Percentiles rank a stretch among this genome's conserved stretches.
phyloP scores from a whole-genome alignment of 306 rosid genomes.

The Lotus japonicus region DNA sequence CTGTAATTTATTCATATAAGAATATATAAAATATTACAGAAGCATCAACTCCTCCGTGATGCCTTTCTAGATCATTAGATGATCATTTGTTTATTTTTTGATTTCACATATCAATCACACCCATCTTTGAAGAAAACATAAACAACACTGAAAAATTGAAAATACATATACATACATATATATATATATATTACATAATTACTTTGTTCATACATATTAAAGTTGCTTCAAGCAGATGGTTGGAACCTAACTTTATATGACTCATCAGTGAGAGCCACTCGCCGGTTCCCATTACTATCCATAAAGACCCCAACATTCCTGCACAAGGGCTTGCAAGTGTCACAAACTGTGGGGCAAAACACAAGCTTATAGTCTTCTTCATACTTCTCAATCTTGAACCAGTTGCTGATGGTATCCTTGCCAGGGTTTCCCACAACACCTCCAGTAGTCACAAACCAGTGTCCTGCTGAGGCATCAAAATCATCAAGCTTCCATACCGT shows the following conservation, averaged over 20 bases:
- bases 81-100: neutral
- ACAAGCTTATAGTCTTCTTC: conserved; percentile 43
- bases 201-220: neutral
- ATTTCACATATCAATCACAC: neutral
- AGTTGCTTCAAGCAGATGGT: conserved; percentile 6
- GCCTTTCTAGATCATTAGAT: neutral
- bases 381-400: conserved; percentile 66
- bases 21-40: neutral
- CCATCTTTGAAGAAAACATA: neutral
- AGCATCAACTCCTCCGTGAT: neutral
- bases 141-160: neutral
- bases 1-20: no score
- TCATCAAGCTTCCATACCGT: conserved; percentile 47
- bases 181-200: no score
- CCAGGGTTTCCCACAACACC: conserved; percentile 50
- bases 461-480: conserved; percentile 24
- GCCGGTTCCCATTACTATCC: conserved; percentile 23
- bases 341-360: conserved; percentile 56
- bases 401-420: conserved; percentile 26
- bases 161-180: neutral
- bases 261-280: conserved; percentile 22
- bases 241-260: conserved; percentile 34
- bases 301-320: conserved; percentile 37
- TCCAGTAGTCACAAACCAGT: conserved; percentile 42
- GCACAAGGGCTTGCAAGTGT: conserved; percentile 40